phyloP scores from a whole-genome alignment of 495 filamentous ascomycete species.

The Penicillium desertorum region DNA sequence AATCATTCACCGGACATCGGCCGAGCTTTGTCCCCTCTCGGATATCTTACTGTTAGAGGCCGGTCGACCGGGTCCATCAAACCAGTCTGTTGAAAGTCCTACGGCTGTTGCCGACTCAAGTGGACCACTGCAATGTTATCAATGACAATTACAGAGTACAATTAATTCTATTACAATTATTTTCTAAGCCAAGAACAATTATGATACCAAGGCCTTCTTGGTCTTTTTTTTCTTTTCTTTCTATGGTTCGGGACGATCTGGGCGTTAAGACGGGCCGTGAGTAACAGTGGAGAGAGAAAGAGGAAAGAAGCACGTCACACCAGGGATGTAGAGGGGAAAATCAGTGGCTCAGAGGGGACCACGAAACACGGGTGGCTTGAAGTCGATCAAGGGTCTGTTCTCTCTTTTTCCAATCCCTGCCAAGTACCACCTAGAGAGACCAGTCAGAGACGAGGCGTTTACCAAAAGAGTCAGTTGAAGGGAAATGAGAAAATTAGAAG shows the following conservation, averaged over 20 bases:
- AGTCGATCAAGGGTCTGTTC: slow-evolving; percentile 37
- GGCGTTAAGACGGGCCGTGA: slow-evolving; percentile 25
- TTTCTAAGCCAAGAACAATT: background rate
- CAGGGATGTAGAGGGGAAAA: slow-evolving; percentile 28
- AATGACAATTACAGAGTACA: too few species aligned
- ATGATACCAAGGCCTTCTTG: slow-evolving; percentile 8
- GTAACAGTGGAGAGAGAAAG: slow-evolving; percentile 22
- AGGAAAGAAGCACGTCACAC: slow-evolving; percentile 33
- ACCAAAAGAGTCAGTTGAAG: slow-evolving; percentile 8
- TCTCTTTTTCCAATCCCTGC: slow-evolving; percentile 23
- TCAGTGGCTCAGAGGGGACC: slow-evolving; percentile 42
- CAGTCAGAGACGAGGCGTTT: slow-evolving; percentile 8
- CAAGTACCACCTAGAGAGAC: slow-evolving; percentile 13
- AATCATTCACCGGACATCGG: slow-evolving; percentile 4
- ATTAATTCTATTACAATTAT: too few species aligned
- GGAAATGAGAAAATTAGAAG: background rate
- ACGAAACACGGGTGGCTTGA: slow-evolving; percentile 41
- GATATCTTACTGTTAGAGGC: slow-evolving; percentile 7
- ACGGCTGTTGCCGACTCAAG: slow-evolving; percentile 17
- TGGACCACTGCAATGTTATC: background rate
- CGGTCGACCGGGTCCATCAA: slow-evolving; percentile 1
- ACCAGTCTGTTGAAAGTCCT: background rate
- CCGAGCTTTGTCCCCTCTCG: slow-evolving; percentile 5
- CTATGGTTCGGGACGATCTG: slow-evolving; percentile 18
- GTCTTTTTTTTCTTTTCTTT: background rate